These are phyloP conservation scores for Aspergillus haitiensis DNA, from an alignment of 495 filamentous ascomycete genomes.

Conservation along the genomic window DNA sequence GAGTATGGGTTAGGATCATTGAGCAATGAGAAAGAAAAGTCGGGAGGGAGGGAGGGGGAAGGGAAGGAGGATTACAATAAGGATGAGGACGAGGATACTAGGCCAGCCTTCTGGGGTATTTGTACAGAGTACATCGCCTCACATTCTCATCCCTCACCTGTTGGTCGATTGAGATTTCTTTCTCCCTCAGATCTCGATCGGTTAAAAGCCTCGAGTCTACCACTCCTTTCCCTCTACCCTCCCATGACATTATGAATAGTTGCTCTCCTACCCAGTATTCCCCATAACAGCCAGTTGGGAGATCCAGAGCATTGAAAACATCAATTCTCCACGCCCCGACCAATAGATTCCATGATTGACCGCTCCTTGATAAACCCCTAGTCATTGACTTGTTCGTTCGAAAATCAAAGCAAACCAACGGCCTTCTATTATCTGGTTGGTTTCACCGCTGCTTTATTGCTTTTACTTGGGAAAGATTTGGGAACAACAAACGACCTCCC, in stretches of 20 bases:
- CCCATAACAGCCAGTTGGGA: neutral
- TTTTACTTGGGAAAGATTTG: neutral
- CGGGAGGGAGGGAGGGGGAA: neutral
- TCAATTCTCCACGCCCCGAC: constrained; percentile 6
- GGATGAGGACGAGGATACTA: no score
- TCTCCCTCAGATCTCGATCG: no score
- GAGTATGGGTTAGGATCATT: neutral
- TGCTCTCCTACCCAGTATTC: no score
- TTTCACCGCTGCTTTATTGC: constrained; percentile 16
- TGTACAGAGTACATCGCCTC: no score
- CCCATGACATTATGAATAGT: neutral
- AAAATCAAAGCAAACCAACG: neutral
- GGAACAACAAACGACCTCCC: no score
- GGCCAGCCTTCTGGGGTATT: no score
- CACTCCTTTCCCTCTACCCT: neutral
- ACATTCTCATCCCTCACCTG: no score
- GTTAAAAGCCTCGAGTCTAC: no score
- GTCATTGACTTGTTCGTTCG: constrained; percentile 1
- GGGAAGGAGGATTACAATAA: neutral
- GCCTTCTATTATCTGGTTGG: constrained; percentile 5
- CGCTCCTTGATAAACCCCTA: constrained; percentile 16
- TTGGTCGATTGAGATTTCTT: no score
- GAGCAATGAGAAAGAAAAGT: neutral
- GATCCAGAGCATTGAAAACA: constrained; percentile 6
- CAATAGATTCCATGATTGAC: constrained; percentile 21